These are phyloP conservation scores for Cucurbita pepo DNA, from an alignment of 306 rosid species.

Conservation along the genomic window DNA sequence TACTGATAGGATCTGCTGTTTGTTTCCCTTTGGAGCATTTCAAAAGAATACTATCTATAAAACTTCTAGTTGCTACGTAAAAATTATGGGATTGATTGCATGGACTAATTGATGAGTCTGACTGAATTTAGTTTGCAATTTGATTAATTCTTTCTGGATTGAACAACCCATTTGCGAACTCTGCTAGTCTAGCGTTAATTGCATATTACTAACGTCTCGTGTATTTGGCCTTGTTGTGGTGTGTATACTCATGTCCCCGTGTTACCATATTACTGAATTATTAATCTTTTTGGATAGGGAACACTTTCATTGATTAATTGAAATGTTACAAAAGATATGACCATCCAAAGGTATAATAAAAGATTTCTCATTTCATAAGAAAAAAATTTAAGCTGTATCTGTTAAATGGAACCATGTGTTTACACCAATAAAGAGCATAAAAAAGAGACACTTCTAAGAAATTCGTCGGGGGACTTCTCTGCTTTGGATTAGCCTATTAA, in stretches of 20 bases:
- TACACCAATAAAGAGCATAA: neutral
- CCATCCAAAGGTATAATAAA: neutral
- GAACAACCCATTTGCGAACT: neutral
- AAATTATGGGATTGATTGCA: too few species aligned
- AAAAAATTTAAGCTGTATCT: neutral
- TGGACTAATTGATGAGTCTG: neutral
- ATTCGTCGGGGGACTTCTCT: neutral
- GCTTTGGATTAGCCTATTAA: neutral
- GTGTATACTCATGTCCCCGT: neutral
- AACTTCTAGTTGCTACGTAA: too few species aligned
- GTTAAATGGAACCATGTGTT: neutral
- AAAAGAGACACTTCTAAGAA: too few species aligned
- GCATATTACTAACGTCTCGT: neutral
- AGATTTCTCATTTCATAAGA: neutral
- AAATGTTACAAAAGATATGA: neutral
- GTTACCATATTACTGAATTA: neutral
- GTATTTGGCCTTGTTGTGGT: neutral
- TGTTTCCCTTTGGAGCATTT: too few species aligned
- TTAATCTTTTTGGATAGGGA: too few species aligned
- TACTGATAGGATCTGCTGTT: too few species aligned
- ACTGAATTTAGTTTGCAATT: neutral
- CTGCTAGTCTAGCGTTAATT: neutral
- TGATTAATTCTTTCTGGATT: neutral
- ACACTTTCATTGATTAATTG: neutral
- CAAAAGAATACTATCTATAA: too few species aligned